These are phyloP conservation scores for Centella asiatica DNA, from an alignment of 129 eudicot genomes.

Conservation along the genomic window DNA sequence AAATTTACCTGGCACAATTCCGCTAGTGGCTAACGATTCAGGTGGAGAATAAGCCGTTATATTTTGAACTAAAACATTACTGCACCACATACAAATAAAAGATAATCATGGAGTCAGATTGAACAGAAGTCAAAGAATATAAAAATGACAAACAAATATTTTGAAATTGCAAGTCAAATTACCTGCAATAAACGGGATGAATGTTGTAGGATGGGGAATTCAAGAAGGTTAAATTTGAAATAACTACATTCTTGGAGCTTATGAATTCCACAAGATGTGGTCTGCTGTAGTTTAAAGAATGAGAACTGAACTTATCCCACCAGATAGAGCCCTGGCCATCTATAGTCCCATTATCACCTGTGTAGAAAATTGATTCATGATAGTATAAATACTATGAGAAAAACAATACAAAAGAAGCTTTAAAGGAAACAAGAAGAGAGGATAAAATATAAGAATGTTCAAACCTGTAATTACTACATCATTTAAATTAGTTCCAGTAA, in stretches of 20 bases:
- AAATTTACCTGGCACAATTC: conserved; percentile 72
- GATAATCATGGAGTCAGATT: conserved; percentile 6
- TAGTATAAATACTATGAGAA: background rate
- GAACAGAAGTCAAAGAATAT: background rate
- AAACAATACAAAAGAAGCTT: background rate
- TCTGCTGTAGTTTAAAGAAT: conserved; percentile 66
- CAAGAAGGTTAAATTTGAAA: conserved; percentile 78
- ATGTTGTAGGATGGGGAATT: conserved; percentile 77
- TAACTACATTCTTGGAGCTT: conserved; percentile 49
- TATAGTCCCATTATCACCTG: conserved; percentile 85
- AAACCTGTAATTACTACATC: conserved; percentile 82
- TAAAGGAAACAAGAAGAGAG: background rate
- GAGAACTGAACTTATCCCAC: conserved; percentile 62
- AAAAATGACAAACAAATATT: background rate
- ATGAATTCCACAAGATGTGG: conserved; percentile 80
- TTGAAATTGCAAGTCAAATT: background rate
- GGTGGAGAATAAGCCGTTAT: conserved; percentile 56
- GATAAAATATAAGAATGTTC: conserved; percentile 4
- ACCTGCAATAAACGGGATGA: conserved; percentile 89
- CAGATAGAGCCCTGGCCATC: conserved; percentile 92
- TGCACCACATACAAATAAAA: conserved; percentile 24
- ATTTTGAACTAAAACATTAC: conserved; percentile 78
- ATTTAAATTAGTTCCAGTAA: conserved; percentile 53
- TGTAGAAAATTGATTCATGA: background rate
- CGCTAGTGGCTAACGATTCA: conserved; percentile 68